A percentile compares a stretch with the other conserved stretches of the same genome.
phyloP scores from a whole-genome alignment of 306 rosid genomes.

The Prinsepia uniflora region DNA sequence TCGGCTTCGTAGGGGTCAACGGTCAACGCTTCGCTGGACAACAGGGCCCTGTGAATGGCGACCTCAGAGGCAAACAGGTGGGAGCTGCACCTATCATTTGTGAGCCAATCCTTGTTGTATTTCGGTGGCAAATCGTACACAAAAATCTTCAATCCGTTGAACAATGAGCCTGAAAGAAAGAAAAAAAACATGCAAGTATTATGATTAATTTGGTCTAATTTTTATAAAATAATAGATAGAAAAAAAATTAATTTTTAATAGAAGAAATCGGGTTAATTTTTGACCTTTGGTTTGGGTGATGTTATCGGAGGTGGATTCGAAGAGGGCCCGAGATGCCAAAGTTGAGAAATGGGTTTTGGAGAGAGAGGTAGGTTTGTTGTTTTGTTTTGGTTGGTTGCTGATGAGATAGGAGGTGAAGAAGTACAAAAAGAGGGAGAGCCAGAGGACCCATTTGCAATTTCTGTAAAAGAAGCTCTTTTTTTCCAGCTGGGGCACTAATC shows the following conservation, averaged over 20 bases:
- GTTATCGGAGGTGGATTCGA: conserved; percentile 31
- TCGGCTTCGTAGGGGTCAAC: conserved; percentile 69
- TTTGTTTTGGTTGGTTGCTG: conserved; percentile 25
- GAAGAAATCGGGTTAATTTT: too few relatives aligned
- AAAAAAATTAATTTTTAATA: not conserved
- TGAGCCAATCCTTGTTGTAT: conserved; percentile 64
- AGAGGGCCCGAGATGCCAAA: conserved; percentile 46
- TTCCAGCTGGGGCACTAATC: conserved; percentile 38
- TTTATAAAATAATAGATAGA: too few relatives aligned
- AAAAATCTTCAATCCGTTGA: conserved; percentile 54
- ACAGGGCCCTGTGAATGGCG: conserved; percentile 66
- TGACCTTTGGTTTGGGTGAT: conserved; percentile 35
- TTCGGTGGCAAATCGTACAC: conserved; percentile 68
- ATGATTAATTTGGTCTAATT: too few relatives aligned
- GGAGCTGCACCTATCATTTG: conserved; percentile 50
- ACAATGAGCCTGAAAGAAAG: conserved; percentile 12
- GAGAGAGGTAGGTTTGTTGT: conserved; percentile 17
- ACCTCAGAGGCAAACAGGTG: conserved; percentile 87
- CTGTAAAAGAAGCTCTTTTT: conserved; percentile 43
- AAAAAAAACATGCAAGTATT: not conserved
- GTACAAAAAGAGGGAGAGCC: conserved; percentile 71
- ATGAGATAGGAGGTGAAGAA: conserved; percentile 73
- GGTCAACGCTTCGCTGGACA: conserved; percentile 55
- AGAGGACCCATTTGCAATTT: conserved; percentile 77
- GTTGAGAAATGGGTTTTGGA: conserved; percentile 34